Percentiles rank a stretch among this genome's conserved stretches.
Evolutionary conservation across 305 asterid genomes (phyloP).

Genomic region (Petunia hybrid): DNA sequence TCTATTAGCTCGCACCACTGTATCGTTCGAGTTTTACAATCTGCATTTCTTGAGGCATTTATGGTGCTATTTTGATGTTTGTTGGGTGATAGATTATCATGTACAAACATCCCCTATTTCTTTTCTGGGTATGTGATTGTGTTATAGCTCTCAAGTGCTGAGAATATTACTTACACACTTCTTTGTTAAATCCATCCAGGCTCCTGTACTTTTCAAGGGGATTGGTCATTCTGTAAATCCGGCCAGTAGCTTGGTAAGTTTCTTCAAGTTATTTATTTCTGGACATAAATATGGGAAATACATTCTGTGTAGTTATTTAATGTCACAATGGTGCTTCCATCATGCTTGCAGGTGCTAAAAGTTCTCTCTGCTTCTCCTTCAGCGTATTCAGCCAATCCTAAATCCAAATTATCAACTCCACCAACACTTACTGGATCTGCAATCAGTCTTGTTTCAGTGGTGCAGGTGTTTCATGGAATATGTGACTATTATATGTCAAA

Average conservation of each 20-base stretch:
- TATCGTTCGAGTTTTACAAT: not conserved
- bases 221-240: conserved; percentile 82
- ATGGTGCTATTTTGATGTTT: not conserved
- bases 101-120: not conserved
- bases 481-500: not conserved
- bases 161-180: not conserved
- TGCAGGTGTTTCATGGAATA: conserved; percentile 61
- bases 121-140: conserved; percentile 11
- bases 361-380: conserved; percentile 86
- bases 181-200: conserved; percentile 48
- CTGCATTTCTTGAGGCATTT: conserved; percentile 14
- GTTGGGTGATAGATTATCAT: not conserved
- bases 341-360: conserved; percentile 62
- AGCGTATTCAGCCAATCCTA: conserved; percentile 85
- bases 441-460: conserved; percentile 79
- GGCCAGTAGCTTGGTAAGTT: conserved; percentile 74
- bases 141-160: not conserved
- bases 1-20: not conserved
- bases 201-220: conserved; percentile 87
- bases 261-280: not conserved
- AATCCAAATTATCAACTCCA: conserved; percentile 68
- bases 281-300: conserved; percentile 9
- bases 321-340: not conserved
- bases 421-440: conserved; percentile 77
- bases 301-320: conserved; percentile 18